Percentiles rank a stretch among this genome's conserved stretches.
These are phyloP conservation scores for Diatrype stigma DNA, from an alignment of 2,329 filamentous ascomycete species.

Conservation along the genomic window DNA sequence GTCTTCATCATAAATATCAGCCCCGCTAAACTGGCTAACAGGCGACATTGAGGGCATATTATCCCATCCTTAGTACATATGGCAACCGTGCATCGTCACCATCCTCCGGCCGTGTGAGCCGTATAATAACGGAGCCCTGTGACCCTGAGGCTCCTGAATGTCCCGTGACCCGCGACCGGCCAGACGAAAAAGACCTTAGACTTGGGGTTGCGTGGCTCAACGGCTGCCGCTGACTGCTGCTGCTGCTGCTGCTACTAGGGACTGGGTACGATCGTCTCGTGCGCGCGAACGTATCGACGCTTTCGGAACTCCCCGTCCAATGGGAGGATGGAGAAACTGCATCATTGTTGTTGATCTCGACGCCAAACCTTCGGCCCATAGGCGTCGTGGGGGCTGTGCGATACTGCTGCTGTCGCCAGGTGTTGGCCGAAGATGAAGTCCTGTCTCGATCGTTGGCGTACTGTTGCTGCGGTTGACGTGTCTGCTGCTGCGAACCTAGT, in stretches of 20 bases:
- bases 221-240: slow-evolving; percentile 30
- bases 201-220: slow-evolving; percentile 36
- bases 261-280: slow-evolving; percentile 35
- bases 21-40: too few species aligned
- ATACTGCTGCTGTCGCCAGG: slow-evolving; percentile 36
- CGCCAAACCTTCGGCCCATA: slow-evolving; percentile 35
- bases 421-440: slow-evolving; percentile 38
- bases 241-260: slow-evolving; percentile 32
- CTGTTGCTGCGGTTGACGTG: not conserved
- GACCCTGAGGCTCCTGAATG: not conserved
- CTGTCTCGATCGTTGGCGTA: slow-evolving; percentile 21
- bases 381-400: slow-evolving; percentile 53
- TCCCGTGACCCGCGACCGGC: slow-evolving; percentile 34
- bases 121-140: not conserved
- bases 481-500: slow-evolving; percentile 1
- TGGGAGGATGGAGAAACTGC: too few species aligned
- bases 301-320: slow-evolving; percentile 22
- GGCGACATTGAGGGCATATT: too few species aligned
- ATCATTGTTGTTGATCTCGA: slow-evolving; percentile 28
- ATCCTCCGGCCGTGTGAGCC: not conserved
- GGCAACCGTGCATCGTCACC: slow-evolving; percentile 9
- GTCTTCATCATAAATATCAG: too few species aligned
- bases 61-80: slow-evolving; percentile 29
- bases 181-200: slow-evolving; percentile 29
- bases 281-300: slow-evolving; percentile 38